Evolutionary conservation across 441 rosid genomes (phyloP), one percentile per base, ranked within the genome.

Genomic region (Mallotus japonicus): DNA sequence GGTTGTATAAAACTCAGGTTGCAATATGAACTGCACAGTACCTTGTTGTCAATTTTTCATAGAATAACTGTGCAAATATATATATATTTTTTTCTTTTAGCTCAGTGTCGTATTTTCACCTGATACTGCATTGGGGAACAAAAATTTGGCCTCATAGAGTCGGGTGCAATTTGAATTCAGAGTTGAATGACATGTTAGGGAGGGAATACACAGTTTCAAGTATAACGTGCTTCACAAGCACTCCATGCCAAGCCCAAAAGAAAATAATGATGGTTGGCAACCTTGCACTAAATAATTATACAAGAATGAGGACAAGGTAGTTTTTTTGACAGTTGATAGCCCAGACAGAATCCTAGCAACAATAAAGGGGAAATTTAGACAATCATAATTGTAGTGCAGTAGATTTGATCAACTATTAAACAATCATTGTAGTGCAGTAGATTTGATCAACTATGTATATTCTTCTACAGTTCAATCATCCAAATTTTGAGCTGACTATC

Each of bases 171-270:
- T 70, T 34, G 22, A 20, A 22, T 50, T 16, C 24, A 58, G 19
- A 62, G 66, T 34, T 5, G 46, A 34, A 55, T 57, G 42, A 40
- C 57, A 68, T 54, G 42, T 73, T 53, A 50, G 49, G n/a, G 20
- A 42, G 40, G 17, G n/a, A 59, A 59, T 12, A 28, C 32, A 65
- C 53, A 64, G 66, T 8, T 61, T 78, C 70, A 50, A 34, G 69
- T n/a, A 42, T 37, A 15, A 12, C 66, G 44, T 57, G 8, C 40
- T 55, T 19, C 19, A 49, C 13, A 65, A 14, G 51, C 69, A 49
- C 42, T 19, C 50, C 4, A 0, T 64, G 1, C 13, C 22, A 7
- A 24, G 22, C 3, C 55, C 24, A 20, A 46, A 65, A 47, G 16
- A 47, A 46, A 46, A 53, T 15, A 53, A 16, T 53, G 14, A 5